Percentiles rank a stretch among this genome's conserved stretches.
Evolutionary conservation across 371 early-diverging fungal species (phyloP).

Genomic region (Apophysomyces variabilis): DNA sequence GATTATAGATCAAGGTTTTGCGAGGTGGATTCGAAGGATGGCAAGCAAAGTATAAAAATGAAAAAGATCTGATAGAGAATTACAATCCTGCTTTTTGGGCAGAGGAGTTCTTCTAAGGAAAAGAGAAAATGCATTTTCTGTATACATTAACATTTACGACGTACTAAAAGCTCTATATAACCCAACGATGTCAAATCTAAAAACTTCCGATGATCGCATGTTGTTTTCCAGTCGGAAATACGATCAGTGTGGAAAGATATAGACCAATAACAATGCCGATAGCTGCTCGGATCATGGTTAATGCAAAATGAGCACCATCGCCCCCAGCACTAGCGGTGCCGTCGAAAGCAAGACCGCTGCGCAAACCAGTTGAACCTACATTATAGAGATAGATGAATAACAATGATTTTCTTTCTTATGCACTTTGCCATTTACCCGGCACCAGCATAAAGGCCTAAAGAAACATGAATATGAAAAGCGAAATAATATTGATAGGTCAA

Average conservation of each 20-base stretch:
- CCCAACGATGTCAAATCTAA: slow-evolving; percentile 8
- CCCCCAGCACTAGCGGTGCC: slow-evolving; percentile 5
- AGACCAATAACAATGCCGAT: slow-evolving; percentile 50
- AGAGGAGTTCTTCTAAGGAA: background rate
- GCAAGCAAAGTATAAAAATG: slow-evolving; percentile 61
- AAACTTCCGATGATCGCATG: slow-evolving; percentile 42
- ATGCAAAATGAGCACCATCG: slow-evolving; percentile 42
- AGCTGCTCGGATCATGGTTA: slow-evolving; percentile 46
- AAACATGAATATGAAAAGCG: background rate
- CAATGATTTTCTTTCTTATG: no score
- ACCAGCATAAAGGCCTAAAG: slow-evolving; percentile 35
- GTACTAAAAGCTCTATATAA: no score
- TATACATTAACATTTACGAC: no score
- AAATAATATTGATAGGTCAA: background rate
- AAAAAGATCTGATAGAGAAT: slow-evolving; percentile 65
- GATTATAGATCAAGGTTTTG: slow-evolving; percentile 61
- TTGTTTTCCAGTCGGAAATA: slow-evolving; percentile 43
- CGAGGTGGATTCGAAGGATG: slow-evolving; percentile 77
- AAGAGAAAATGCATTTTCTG: background rate
- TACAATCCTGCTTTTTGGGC: slow-evolving; percentile 64
- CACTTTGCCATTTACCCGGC: slow-evolving; percentile 29
- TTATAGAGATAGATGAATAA: no score
- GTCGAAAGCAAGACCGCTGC: slow-evolving; percentile 21
- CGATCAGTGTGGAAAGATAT: slow-evolving; percentile 37
- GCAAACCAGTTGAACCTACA: slow-evolving; percentile 17